Evolutionary conservation across 75 land plant species (phyloP), one percentile per base, ranked within the genome.

Genomic region (Gnetum montanum): DNA sequence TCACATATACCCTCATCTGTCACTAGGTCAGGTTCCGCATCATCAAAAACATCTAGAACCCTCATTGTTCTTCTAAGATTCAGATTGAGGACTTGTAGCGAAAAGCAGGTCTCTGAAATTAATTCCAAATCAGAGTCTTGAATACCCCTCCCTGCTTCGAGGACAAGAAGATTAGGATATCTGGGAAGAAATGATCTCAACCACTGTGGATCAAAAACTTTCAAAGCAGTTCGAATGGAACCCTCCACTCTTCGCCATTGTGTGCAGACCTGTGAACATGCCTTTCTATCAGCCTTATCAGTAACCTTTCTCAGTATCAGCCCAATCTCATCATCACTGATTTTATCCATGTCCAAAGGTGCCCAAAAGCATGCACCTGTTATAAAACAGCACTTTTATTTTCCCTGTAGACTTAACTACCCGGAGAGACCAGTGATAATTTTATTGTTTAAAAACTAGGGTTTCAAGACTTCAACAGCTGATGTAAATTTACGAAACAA

Each of bases 211-310:
- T 64, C 59, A 10, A 64, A 24, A 28, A 68, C 43, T 37, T 29
- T 50, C 33, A 68, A 31, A 11, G 13, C 18, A 10, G 51, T 44
- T 8, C 70, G 46, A 15, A 58, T 68, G 7, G 44, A 20, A 10
- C 69, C 69, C 34, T 68, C 70, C 3, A 68, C 58, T 40, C 70
- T 36, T 15, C 29, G 60, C 70, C 70, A 68, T 68, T 43, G 57
- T 30, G 30, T 50, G 36, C 68, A 61, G 8, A 68, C 70, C 43
- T 64, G 57, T 0, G 70, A 41, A 41, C 68, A 63, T 6, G 70
- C 34, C 16, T 25, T 64, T 23, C 70, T 50, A 30, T 63, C 70
- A 18, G 11, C 46, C 45, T 24, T 67, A 37, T 64, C 43, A 20
- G 40, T 26, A 20, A 68, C 58, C 30, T 58, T 50, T 20, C 44